A percentile compares a stretch with the other conserved stretches of the same genome.
Evolutionary conservation across 768 basidiomycete genomes (phyloP).

Genomic region (Astraeus odoratus): DNA sequence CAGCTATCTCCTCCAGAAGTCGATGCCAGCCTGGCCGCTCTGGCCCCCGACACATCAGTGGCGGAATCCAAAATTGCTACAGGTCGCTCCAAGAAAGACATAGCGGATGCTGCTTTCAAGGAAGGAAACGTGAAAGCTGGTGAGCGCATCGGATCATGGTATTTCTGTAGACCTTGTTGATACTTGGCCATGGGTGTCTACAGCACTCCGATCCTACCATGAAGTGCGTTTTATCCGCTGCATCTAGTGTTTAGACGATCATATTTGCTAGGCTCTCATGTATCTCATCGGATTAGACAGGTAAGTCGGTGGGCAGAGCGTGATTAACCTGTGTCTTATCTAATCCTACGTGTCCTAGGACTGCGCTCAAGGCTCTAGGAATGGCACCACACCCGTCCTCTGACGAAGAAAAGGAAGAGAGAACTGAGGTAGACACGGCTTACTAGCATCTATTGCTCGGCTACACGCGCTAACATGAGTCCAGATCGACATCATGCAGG

Average conservation of each 20-base stretch:
- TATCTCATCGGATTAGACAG: slow-evolving; percentile 74
- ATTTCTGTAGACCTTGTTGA: not conserved
- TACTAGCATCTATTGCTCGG: no score
- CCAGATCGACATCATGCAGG: slow-evolving; percentile 67
- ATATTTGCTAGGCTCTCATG: slow-evolving; percentile 49
- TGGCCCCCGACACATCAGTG: slow-evolving; percentile 1
- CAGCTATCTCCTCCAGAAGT: slow-evolving; percentile 3
- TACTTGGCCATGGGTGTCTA: slow-evolving; percentile 1
- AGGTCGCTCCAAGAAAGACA: slow-evolving; percentile 62
- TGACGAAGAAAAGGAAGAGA: slow-evolving; percentile 40
- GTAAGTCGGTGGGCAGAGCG: slow-evolving; percentile 33
- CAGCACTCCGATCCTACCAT: slow-evolving; percentile 70
- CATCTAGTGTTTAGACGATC: not conserved
- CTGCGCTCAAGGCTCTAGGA: slow-evolving; percentile 49
- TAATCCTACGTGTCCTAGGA: slow-evolving; percentile 29
- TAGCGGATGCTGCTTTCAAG: slow-evolving; percentile 65
- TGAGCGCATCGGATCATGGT: slow-evolving; percentile 22
- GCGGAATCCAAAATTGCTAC: slow-evolving; percentile 46
- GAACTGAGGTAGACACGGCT: slow-evolving; percentile 50
- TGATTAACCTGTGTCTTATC: not conserved
- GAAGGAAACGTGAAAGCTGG: slow-evolving; percentile 54
- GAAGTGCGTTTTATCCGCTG: slow-evolving; percentile 37
- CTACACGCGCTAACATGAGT: no score
- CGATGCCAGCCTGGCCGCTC: slow-evolving; percentile 9
- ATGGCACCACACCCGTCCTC: slow-evolving; percentile 20